Evolutionary conservation across 2,329 filamentous ascomycete species (phyloP).

Genomic region (Helicocarpus griseus): DNA sequence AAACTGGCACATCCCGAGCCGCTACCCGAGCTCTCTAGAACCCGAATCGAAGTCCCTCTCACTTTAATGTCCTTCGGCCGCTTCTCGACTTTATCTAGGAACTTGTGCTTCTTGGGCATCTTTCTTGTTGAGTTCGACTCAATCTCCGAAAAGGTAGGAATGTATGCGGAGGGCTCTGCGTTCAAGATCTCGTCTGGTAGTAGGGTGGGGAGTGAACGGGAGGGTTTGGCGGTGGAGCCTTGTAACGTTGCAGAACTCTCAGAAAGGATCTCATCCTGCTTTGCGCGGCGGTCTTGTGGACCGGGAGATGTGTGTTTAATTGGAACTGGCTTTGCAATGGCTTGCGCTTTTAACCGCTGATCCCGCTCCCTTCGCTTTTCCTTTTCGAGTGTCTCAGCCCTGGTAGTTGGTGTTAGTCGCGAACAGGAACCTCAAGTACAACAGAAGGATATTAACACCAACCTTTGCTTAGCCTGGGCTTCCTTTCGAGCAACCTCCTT

Average conservation of each 20-base stretch:
- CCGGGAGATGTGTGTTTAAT: background rate
- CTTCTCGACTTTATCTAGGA: conserved; percentile 40
- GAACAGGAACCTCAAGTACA: background rate
- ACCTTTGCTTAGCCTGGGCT: conserved; percentile 29
- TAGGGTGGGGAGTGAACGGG: conserved; percentile 36
- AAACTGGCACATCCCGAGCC: conserved; percentile 30
- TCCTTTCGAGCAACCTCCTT: conserved; percentile 30
- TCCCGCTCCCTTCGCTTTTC: conserved; percentile 33
- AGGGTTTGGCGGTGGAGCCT: conserved; percentile 24
- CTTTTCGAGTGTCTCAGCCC: conserved; percentile 24
- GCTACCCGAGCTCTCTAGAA: conserved; percentile 28
- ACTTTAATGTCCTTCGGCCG: conserved; percentile 41
- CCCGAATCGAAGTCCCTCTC: conserved; percentile 40
- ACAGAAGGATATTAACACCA: conserved; percentile 8
- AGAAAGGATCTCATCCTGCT: conserved; percentile 27
- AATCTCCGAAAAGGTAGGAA: conserved; percentile 34
- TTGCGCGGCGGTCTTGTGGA: conserved; percentile 6
- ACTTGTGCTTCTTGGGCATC: conserved; percentile 37
- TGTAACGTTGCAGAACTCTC: conserved; percentile 34
- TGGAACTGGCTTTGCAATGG: conserved; percentile 7
- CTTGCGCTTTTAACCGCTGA: conserved; percentile 30
- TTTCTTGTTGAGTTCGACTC: conserved; percentile 6
- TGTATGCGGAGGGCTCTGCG: conserved; percentile 33
- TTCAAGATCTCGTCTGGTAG: conserved; percentile 44
- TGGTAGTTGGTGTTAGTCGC: background rate